Base-by-base conservation (phyloP, 2,329 filamentous ascomycete species). In the Sordariomycetes sp. region DNA sequence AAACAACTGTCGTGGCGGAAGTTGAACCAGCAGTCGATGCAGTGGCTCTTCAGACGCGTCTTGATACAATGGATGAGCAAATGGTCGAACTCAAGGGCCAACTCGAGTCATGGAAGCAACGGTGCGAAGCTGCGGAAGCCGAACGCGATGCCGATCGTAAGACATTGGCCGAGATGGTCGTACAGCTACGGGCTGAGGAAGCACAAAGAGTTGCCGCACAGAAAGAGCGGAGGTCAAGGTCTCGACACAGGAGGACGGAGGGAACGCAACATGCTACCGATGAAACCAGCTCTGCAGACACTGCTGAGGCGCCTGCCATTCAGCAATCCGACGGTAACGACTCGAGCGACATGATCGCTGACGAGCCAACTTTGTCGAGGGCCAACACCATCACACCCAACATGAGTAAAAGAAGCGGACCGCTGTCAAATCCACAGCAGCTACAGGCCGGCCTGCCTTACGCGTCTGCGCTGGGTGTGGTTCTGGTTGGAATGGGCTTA, bases 91-190 rank as follows among this genome's bases (percentile, higher is more conserved):
- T 94, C 65, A 84, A 80, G 57, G 69, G 79, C 41, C 82, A 93
- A 53, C 79, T 94, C 52, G 81, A 27, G 4, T 21, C 35, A 8
- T 94, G 85, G 63, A 81, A 81, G 47, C 65, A 74, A 36, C 78
- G 86, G 20, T 87, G 87, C 8, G 83, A 94, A 54, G 71, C 66
- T 38, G 88, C 87, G 4, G 90, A 96, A 53, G 64, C 72, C 8
- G 87, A 94, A 47, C 75, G 81, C 30, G 76, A 81, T 35, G 68
- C 75, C 27, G 76, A 79, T 35, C 78, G 82, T 35, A 80, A 82
- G 54, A 82, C 81, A 2, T 61, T 98, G 29, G 80, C 83, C 2
- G 85, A 94, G 51, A 92, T 96, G 86, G 79, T 95, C 10, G 69
- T 85, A 46, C 80, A 82, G 44, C 82, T 95, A 36, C 76, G 87